These are phyloP conservation scores for Fallopia convolvulus DNA, from an alignment of 148 eudicot species.

Conservation along the genomic window DNA sequence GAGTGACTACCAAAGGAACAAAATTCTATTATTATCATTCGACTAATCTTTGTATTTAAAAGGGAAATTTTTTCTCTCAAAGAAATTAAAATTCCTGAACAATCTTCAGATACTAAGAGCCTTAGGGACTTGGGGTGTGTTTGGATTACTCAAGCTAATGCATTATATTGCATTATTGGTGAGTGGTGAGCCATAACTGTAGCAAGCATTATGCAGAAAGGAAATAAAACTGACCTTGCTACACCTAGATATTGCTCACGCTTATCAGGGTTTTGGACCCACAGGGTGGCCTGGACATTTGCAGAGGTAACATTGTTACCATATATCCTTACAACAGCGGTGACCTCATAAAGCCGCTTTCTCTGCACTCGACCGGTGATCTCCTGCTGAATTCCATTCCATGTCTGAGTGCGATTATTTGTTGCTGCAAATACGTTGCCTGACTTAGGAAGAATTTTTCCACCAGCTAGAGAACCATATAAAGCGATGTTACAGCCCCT, in stretches of 20 bases:
- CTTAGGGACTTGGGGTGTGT: too few relatives aligned
- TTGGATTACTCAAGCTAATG: too few relatives aligned
- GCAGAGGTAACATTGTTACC: slow-evolving; percentile 63
- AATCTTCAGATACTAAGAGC: background rate
- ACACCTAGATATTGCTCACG: slow-evolving; percentile 81
- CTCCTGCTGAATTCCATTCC: slow-evolving; percentile 97
- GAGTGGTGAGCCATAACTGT: background rate
- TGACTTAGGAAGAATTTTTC: slow-evolving; percentile 61
- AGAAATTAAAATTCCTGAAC: background rate
- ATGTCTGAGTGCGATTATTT: slow-evolving; percentile 59
- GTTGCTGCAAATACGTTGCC: slow-evolving; percentile 82
- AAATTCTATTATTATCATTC: too few relatives aligned
- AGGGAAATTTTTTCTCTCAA: background rate
- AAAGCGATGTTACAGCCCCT: slow-evolving; percentile 66
- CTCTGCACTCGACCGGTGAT: slow-evolving; percentile 61
- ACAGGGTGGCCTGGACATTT: slow-evolving; percentile 59
- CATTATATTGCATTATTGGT: background rate
- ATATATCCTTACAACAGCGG: slow-evolving; percentile 66
- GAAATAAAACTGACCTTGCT: slow-evolving; percentile 42
- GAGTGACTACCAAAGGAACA: too few relatives aligned
- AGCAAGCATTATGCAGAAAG: background rate
- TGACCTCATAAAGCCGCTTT: slow-evolving; percentile 68
- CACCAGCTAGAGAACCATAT: slow-evolving; percentile 68
- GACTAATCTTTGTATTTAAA: too few relatives aligned
- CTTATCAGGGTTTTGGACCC: slow-evolving; percentile 66